Conservation (phyloP, 768 basidiomycete genomes). For the Macrolepiota fuliginosa region DNA sequence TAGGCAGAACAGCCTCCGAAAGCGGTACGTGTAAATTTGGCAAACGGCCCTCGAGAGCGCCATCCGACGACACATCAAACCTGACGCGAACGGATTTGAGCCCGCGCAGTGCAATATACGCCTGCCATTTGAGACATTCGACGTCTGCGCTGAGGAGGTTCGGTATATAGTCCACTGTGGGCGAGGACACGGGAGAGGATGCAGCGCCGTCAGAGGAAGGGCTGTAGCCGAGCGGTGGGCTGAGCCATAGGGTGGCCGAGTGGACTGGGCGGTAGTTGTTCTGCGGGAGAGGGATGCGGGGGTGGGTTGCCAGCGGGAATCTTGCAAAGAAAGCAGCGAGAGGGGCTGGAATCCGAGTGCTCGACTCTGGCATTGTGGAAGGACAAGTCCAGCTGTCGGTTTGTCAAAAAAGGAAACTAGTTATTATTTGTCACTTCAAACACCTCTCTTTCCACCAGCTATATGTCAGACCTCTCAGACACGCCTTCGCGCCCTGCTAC, state of each 20-base stretch:
- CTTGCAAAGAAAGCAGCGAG: constrained; percentile 50
- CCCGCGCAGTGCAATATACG: constrained; percentile 71
- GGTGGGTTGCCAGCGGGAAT: constrained; percentile 60
- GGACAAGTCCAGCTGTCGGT: neutral
- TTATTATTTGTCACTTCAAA: constrained; percentile 1
- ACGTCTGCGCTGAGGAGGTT: constrained; percentile 68
- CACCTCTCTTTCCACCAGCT: neutral
- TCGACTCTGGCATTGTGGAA: neutral
- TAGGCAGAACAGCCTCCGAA: constrained; percentile 18
- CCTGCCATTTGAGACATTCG: constrained; percentile 90
- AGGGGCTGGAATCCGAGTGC: constrained; percentile 17
- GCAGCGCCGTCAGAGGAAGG: neutral
- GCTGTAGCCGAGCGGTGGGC: constrained; percentile 35
- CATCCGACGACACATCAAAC: constrained; percentile 68
- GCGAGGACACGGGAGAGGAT: constrained; percentile 9
- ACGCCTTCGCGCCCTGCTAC: constrained; percentile 52
- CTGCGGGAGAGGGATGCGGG: constrained; percentile 32
- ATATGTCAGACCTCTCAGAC: constrained; percentile 49
- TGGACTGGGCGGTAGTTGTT: constrained; percentile 19
- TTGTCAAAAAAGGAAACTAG: neutral
- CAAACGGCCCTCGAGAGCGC: constrained; percentile 64
- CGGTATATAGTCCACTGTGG: constrained; percentile 15
- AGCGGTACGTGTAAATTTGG: constrained; percentile 67
- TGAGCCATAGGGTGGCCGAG: constrained; percentile 63
- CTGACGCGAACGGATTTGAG: constrained; percentile 50